phyloP scores from a whole-genome alignment of 1,139 yeast genomes.

The Trichomonascaceae sp. region DNA sequence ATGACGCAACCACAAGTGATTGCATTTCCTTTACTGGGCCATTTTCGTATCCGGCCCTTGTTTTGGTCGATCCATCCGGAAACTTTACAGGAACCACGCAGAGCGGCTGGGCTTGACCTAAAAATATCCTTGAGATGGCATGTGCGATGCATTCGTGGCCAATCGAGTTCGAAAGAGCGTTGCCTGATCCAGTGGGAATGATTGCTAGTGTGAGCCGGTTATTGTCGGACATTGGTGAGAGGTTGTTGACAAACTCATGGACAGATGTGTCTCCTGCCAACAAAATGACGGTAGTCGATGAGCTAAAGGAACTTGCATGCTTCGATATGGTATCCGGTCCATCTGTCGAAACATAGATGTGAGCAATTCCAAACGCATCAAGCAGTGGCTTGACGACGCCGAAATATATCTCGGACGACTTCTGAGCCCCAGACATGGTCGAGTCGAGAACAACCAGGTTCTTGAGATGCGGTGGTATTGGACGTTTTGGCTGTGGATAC shows the following conservation, averaged over 20 bases:
- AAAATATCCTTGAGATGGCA: conserved; percentile 32
- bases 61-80: conserved; percentile 32
- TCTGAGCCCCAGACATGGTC: conserved; percentile 19
- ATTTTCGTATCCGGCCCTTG: neutral
- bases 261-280: conserved; percentile 83
- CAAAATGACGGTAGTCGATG: conserved; percentile 37
- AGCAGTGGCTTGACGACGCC: conserved; percentile 22
- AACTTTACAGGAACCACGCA: conserved; percentile 43
- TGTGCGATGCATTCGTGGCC: conserved; percentile 33
- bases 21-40: conserved; percentile 18
- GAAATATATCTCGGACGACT: conserved; percentile 19
- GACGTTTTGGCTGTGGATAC: no score
- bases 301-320: conserved; percentile 21
- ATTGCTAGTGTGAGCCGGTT: conserved; percentile 30
- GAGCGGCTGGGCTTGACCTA: conserved; percentile 29
- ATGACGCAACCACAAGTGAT: conserved; percentile 61
- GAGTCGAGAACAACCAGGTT: conserved; percentile 25
- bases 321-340: conserved; percentile 19
- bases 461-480: conserved; percentile 12
- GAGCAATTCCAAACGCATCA: conserved; percentile 21
- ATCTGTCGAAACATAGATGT: conserved; percentile 26
- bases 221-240: conserved; percentile 17
- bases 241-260: conserved; percentile 56
- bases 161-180: conserved; percentile 58
- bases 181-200: conserved; percentile 80